Evolutionary conservation across 2,329 filamentous ascomycete genomes (phyloP), one percentile per base, ranked within the genome.

Genomic region (Hypomyces perniciosus): DNA sequence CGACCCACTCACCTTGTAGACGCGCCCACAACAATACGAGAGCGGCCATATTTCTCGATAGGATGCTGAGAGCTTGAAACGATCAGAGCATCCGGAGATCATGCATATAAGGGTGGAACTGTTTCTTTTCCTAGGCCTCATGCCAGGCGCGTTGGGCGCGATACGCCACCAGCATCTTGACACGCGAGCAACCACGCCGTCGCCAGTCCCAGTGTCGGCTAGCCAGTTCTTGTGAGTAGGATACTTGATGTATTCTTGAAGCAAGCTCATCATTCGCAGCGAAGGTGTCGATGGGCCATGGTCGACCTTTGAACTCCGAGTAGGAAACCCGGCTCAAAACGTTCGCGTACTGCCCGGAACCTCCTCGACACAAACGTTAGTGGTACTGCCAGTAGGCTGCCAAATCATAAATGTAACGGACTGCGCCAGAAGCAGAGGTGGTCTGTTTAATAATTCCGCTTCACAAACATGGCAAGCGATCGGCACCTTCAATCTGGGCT

Each of bases 251-350:
- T 12, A 44, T 13, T 10, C 3, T 27, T 20, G 44, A 39, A 12
- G 12, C 10, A 44, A 30, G 13, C 44, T 51, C 29, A 46, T 28
- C 7, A 40, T 28, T 10, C 26, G 20, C 30, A 53, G 51, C n/a
- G 52, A 54, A 10, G 52, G 52, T 2, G 12, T 48, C n/a, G 52
- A 54, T 31, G 52, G 52, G 3, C 52, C 39, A 27, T 54, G 52
- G 52, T 54, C 52, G 12, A 52, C 44, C 6, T 54, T 54, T 52
- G 52, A 51, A 40, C 40, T 54, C 8, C 52, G 52, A 5, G 52
- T 54, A 5, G 52, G 52, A 4, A 52, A 44, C 31, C 52, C 52
- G 2, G 48, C 52, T 4, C 52, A 54, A 4, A 54, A 54, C 8
- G 5, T 54, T 34, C 49, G 52, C 27, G 31, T 54, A 10, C 13